Conservation (phyloP, 768 basidiomycete species). For the Agaricus blazei region DNA sequence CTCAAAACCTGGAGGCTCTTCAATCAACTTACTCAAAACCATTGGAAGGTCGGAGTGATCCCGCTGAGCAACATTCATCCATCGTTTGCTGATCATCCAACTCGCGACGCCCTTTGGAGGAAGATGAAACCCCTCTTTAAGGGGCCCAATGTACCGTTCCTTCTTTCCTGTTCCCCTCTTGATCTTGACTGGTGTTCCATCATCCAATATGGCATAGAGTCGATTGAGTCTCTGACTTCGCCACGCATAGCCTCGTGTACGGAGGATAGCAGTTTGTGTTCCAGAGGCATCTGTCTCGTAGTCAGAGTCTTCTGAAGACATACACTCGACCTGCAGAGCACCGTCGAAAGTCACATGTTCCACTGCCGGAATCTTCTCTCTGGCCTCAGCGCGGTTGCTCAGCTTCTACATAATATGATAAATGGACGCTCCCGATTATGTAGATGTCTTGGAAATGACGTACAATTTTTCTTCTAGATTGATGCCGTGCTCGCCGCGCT, state of each 20-base stretch:
- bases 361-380: constrained; percentile 47
- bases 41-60: constrained; percentile 44
- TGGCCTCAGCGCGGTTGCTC: constrained; percentile 53
- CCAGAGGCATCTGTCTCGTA: constrained; percentile 30
- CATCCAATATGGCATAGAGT: constrained; percentile 59
- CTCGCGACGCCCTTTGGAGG: constrained; percentile 60
- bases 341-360: constrained; percentile 65
- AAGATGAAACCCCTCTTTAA: constrained; percentile 50
- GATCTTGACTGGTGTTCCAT: constrained; percentile 46
- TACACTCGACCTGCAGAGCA: constrained; percentile 68
- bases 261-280: constrained; percentile 25
- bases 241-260: constrained; percentile 60
- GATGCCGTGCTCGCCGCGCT: constrained; percentile 54
- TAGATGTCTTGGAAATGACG: constrained; percentile 18
- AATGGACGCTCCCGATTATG: constrained; percentile 10
- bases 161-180: constrained; percentile 56
- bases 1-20: constrained; percentile 44
- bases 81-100: constrained; percentile 76
- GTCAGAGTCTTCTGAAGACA: constrained; percentile 79
- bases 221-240: constrained; percentile 58
- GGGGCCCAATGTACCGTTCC: constrained; percentile 46
- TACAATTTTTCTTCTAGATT: constrained; percentile 60
- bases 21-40: constrained; percentile 36
- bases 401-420: constrained; percentile 50
- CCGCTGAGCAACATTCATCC: constrained; percentile 40